phyloP scores from a whole-genome alignment of 140 eudicot species.

The Stevia rebaudiana region DNA sequence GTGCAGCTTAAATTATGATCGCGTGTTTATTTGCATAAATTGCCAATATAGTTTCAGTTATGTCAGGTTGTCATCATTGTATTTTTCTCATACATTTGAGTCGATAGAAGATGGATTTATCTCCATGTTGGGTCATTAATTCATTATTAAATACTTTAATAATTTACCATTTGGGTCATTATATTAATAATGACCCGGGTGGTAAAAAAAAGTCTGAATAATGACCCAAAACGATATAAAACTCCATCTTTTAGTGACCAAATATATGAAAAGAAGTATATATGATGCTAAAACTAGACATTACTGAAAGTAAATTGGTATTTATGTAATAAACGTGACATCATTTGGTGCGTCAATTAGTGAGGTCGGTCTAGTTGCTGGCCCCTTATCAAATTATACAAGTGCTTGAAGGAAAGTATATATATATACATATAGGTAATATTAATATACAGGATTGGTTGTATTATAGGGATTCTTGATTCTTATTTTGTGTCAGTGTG shows the following conservation, averaged over 20 bases:
- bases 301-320: background rate
- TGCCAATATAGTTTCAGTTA: background rate
- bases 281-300: background rate
- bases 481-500: slow-evolving; percentile 14
- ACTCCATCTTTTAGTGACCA: background rate
- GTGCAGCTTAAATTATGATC: slow-evolving; percentile 30
- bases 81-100: background rate
- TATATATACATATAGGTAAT: slow-evolving; percentile 16
- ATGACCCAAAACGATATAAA: background rate
- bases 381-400: slow-evolving; percentile 40
- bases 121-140: background rate
- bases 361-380: slow-evolving; percentile 55
- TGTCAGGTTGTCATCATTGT: background rate
- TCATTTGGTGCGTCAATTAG: slow-evolving; percentile 34
- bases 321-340: background rate
- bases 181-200: slow-evolving; percentile 1
- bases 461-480: slow-evolving; percentile 25
- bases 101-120: background rate
- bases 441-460: slow-evolving; percentile 22
- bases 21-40: background rate
- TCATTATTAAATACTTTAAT: slow-evolving; percentile 2
- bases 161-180: slow-evolving; percentile 3
- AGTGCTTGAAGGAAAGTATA: slow-evolving; percentile 23
- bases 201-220: background rate
- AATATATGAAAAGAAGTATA: background rate